These are phyloP conservation scores for Microstegium vimineum DNA, from an alignment of 176 grass and related monocot species.

Conservation along the genomic window DNA sequence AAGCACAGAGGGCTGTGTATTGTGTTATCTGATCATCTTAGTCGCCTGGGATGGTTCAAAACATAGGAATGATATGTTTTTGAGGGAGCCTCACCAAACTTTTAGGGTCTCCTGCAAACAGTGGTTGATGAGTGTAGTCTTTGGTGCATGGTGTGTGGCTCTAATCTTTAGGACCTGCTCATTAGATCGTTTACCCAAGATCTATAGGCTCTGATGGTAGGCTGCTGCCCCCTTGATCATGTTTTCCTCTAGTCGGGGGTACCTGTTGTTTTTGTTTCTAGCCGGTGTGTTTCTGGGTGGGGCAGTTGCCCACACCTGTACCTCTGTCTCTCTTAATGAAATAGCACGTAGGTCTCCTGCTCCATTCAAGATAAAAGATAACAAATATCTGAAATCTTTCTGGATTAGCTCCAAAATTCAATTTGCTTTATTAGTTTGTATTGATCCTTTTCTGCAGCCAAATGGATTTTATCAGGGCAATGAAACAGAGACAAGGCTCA, in stretches of 20 bases:
- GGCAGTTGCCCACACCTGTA: background rate
- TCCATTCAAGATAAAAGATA: background rate
- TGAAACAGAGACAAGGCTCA: conserved; percentile 52
- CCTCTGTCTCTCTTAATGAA: background rate
- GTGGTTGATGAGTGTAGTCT: background rate
- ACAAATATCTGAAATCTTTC: background rate
- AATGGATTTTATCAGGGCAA: conserved; percentile 89
- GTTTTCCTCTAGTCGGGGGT: background rate
- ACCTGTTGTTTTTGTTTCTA: background rate
- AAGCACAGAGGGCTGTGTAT: background rate
- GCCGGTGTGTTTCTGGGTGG: background rate
- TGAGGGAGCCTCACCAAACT: background rate
- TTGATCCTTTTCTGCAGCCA: conserved; percentile 51
- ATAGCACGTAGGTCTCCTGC: background rate
- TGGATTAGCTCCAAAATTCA: background rate
- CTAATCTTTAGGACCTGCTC: background rate
- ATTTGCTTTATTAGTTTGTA: conserved; percentile 14
- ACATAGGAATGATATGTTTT: background rate
- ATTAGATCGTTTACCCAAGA: background rate
- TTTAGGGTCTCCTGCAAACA: background rate
- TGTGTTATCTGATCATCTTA: background rate
- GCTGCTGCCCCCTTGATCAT: background rate
- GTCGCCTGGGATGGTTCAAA: background rate
- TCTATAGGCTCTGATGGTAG: background rate
- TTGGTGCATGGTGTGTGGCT: background rate